These are phyloP conservation scores for Alternaria incomplexa DNA, from an alignment of 2,329 filamentous ascomycete genomes.

Conservation along the genomic window DNA sequence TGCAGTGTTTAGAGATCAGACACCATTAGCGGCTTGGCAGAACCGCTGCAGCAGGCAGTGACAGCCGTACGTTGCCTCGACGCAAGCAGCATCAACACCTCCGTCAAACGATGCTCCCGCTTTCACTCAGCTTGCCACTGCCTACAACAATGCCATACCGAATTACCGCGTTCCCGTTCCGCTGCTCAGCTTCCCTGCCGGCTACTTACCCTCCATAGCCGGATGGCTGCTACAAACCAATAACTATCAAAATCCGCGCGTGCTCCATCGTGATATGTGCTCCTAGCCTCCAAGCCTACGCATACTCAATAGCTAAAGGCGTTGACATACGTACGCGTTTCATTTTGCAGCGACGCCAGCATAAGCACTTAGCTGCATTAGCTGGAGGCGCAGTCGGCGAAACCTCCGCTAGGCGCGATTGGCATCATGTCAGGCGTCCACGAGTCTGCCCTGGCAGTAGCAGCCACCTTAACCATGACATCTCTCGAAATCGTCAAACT, in stretches of 20 bases:
- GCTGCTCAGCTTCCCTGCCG: not conserved
- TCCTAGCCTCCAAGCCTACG: not conserved
- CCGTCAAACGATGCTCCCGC: not conserved
- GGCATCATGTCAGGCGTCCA: not conserved
- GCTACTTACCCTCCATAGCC: rapidly evolving
- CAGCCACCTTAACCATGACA: not conserved
- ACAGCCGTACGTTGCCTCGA: not conserved
- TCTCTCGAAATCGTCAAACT: not conserved
- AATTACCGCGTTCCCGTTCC: not conserved
- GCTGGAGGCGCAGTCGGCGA: not conserved
- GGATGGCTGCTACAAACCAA: not conserved
- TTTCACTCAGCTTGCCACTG: not conserved
- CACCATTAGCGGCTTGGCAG: not conserved
- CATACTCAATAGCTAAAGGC: not conserved
- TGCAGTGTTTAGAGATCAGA: not conserved
- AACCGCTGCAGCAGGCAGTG: not conserved
- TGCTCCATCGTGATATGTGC: not conserved
- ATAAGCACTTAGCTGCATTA: conserved; percentile 1
- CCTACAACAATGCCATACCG: not conserved
- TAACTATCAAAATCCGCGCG: not conserved
- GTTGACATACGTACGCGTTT: not conserved
- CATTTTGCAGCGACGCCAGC: not conserved
- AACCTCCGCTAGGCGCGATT: not conserved
- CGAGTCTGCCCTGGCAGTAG: not conserved
- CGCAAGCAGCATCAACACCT: not conserved